Evolutionary conservation across 768 basidiomycete species (phyloP).

Genomic region (Kwoniella sp.): DNA sequence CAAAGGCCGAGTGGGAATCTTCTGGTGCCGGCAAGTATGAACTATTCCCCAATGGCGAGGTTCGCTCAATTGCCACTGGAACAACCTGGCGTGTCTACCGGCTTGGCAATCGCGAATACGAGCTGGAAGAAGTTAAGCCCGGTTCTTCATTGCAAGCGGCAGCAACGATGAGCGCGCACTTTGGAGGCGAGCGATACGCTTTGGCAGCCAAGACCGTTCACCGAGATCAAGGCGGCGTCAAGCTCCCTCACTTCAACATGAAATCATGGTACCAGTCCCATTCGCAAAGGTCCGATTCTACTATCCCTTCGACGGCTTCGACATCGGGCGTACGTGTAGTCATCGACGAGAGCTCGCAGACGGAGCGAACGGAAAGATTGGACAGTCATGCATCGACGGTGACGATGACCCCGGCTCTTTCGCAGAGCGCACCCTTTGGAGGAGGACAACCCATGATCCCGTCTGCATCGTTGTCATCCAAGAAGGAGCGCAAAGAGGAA

Average conservation of each 20-base stretch:
- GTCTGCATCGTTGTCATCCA: constrained; percentile 17
- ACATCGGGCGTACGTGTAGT: not conserved
- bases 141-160: not conserved
- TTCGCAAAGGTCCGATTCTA: constrained; percentile 1
- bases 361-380: constrained; percentile 19
- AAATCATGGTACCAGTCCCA: not conserved
- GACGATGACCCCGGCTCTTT: constrained; percentile 22
- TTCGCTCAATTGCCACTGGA: constrained; percentile 39
- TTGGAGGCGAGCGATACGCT: constrained; percentile 24
- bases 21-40: constrained; percentile 51
- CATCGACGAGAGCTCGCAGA: not conserved
- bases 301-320: not conserved
- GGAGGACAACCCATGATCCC: not conserved
- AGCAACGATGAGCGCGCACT: not conserved
- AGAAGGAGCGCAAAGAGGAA: constrained; percentile 24
- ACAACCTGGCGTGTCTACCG: constrained; percentile 41
- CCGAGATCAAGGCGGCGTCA: constrained; percentile 50
- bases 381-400: constrained; percentile 30
- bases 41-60: constrained; percentile 45
- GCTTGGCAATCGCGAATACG: constrained; percentile 44
- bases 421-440: constrained; percentile 22
- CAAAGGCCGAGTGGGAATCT: constrained; percentile 50
- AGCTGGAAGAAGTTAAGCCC: constrained; percentile 35
- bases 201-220: constrained; percentile 47
- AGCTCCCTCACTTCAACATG: constrained; percentile 20